Conservation (phyloP, 495 filamentous ascomycete species). For the Aspergillus steynii region DNA sequence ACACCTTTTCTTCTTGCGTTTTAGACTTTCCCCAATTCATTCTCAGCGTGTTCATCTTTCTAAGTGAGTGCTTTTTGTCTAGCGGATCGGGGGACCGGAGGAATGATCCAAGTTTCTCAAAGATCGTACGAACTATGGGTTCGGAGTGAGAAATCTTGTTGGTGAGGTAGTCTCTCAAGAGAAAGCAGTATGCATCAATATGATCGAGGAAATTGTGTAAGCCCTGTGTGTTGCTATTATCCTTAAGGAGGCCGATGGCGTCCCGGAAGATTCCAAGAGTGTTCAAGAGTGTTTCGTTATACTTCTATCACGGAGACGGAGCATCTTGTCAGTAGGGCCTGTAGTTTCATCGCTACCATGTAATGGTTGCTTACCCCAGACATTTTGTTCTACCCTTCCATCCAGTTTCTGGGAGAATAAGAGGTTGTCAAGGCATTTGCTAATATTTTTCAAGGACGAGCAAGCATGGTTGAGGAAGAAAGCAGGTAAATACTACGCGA, state of each 20-base stretch:
- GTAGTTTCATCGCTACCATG: too few species aligned
- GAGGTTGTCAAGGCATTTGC: too few species aligned
- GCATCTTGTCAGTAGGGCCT: too few species aligned
- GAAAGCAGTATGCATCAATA: slow-evolving; percentile 6
- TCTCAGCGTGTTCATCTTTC: slow-evolving; percentile 4
- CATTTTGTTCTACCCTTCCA: too few species aligned
- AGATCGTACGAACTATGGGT: neutral
- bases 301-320: neutral
- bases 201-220: slow-evolving; percentile 10
- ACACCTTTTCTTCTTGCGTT: neutral
- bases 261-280: slow-evolving; percentile 7
- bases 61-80: slow-evolving; percentile 5
- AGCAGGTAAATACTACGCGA: too few species aligned
- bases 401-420: too few species aligned
- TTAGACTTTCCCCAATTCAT: slow-evolving; percentile 3
- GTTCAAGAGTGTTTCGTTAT: neutral
- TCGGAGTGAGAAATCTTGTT: neutral
- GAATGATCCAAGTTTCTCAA: slow-evolving; percentile 6
- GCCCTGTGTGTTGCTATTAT: slow-evolving; percentile 1
- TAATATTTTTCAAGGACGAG: too few species aligned
- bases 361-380: too few species aligned
- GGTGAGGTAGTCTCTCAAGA: slow-evolving; percentile 5
- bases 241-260: slow-evolving; percentile 5
- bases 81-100: neutral
- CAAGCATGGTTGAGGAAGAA: too few species aligned